Conservation (phyloP, 2,329 filamentous ascomycete species). For the Aureobasidium musti region DNA sequence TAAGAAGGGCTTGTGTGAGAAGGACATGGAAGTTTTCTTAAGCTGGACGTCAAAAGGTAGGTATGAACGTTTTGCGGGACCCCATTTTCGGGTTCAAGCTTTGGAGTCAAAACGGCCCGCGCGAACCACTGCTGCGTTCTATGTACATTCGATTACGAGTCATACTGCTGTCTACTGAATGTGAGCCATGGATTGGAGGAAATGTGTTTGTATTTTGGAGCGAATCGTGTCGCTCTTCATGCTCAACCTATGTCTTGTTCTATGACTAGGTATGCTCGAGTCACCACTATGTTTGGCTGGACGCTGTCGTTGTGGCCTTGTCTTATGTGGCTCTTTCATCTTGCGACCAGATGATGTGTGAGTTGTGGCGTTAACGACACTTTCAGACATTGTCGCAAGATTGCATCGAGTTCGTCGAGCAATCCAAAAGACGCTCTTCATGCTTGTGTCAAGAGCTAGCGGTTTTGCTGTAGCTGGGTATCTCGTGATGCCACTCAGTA, state of each 20-base stretch:
- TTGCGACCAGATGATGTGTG: neutral
- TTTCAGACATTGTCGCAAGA: neutral
- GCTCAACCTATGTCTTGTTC: neutral
- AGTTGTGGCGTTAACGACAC: neutral
- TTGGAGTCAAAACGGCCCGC: conserved; percentile 29
- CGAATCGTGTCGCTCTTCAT: neutral
- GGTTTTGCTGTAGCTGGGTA: conserved; percentile 4
- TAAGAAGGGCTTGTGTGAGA: too few relatives aligned
- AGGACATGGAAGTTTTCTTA: neutral
- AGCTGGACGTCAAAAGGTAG: conserved; percentile 9
- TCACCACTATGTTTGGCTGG: neutral
- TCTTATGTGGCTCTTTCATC: neutral
- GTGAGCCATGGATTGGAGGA: neutral
- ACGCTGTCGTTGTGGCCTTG: neutral
- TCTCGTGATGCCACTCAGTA: neutral
- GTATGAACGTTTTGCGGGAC: conserved; percentile 24
- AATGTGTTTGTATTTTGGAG: neutral
- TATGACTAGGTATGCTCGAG: neutral
- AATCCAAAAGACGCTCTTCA: neutral
- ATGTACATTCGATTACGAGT: conserved; percentile 15
- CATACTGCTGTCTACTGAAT: neutral
- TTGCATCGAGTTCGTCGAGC: neutral
- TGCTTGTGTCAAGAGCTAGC: neutral
- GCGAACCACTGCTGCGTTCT: conserved; percentile 8
- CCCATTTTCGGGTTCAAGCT: conserved; percentile 22